phyloP scores from a whole-genome alignment of 306 rosid species.

The Cyclanthera cordifolia region DNA sequence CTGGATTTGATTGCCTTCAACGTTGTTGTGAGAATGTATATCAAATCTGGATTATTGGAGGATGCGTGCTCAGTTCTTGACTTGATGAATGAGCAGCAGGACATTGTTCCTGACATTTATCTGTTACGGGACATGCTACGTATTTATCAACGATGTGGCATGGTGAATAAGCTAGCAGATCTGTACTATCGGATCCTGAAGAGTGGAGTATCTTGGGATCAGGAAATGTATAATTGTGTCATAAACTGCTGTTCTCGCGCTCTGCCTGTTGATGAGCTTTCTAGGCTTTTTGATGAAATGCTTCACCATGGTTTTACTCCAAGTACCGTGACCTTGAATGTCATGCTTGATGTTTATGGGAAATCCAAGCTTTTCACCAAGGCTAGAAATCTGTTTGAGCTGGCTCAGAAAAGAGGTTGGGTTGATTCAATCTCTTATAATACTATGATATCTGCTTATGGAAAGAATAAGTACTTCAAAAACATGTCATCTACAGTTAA shows the following conservation, averaged over 20 bases:
- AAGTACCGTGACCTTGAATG: conserved; percentile 59
- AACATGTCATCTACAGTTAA: conserved; percentile 52
- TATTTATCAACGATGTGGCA: conserved; percentile 56
- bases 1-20: conserved; percentile 74
- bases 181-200: conserved; percentile 56
- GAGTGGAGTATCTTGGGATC: conserved; percentile 53
- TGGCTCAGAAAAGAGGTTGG: conserved; percentile 72
- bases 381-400: conserved; percentile 46
- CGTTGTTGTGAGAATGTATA: conserved; percentile 68
- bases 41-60: conserved; percentile 57
- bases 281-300: conserved; percentile 76
- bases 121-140: conserved; percentile 66
- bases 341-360: conserved; percentile 65
- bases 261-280: conserved; percentile 73
- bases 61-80: conserved; percentile 79
- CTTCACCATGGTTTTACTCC: conserved; percentile 50
- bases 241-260: conserved; percentile 80
- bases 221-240: conserved; percentile 64
- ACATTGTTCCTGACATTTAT: conserved; percentile 52
- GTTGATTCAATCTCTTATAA: conserved; percentile 72
- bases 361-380: conserved; percentile 72
- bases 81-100: conserved; percentile 40
- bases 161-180: conserved; percentile 43
- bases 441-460: conserved; percentile 73
- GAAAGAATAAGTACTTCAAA: conserved; percentile 49